Percentiles rank a stretch among this genome's conserved stretches.
Evolutionary conservation across 257 asterid species (phyloP).

Genomic region (Solanum infundibuliforme): DNA sequence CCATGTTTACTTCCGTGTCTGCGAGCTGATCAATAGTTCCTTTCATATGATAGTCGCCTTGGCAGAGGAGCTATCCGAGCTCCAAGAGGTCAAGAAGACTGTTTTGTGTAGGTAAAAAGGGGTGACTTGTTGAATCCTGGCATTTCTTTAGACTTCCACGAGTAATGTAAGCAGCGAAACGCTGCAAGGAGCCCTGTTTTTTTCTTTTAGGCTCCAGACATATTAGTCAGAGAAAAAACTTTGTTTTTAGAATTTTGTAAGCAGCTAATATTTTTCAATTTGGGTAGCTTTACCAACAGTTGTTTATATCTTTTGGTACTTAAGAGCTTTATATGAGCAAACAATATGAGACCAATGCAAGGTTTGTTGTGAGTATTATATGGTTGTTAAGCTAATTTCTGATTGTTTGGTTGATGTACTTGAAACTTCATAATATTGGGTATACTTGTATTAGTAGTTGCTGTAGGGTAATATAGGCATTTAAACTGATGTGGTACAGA

Average conservation of each 20-base stretch:
- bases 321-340: background rate
- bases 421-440: background rate
- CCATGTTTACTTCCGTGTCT: background rate
- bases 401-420: background rate
- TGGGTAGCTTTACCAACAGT: background rate
- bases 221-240: background rate
- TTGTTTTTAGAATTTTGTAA: background rate
- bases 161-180: background rate
- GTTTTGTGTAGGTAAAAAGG: background rate
- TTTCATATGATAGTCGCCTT: background rate
- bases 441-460: background rate
- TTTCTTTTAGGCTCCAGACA: background rate
- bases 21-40: background rate
- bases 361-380: background rate
- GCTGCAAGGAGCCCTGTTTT: background rate
- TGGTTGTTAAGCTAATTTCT: background rate
- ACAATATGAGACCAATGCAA: background rate
- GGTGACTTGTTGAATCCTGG: background rate
- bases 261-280: background rate
- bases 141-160: background rate
- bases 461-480: background rate
- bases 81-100: background rate
- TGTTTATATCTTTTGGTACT: background rate
- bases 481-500: background rate
- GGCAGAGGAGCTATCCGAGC: background rate